phyloP scores from a whole-genome alignment of 805 yeast species.

The Suhomyces pyralidae region DNA sequence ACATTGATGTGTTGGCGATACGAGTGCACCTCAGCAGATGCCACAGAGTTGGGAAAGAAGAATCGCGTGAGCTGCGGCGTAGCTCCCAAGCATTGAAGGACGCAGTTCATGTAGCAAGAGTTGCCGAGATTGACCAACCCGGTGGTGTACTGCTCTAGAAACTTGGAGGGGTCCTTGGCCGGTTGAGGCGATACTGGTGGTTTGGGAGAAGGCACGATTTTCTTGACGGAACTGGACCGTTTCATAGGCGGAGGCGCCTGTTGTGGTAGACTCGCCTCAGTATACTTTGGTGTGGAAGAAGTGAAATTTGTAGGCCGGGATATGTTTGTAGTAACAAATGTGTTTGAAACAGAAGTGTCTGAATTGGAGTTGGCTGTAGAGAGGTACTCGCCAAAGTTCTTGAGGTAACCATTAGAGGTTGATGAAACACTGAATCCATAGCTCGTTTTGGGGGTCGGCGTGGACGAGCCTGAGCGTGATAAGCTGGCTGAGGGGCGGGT shows the following conservation, averaged over 20 bases:
- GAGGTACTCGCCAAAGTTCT: constrained; percentile 26
- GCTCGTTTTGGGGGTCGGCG: neutral
- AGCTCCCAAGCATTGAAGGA: constrained; percentile 80
- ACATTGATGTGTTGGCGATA: constrained; percentile 69
- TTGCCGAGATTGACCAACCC: constrained; percentile 85
- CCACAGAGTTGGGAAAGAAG: constrained; percentile 40
- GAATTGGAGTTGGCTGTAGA: constrained; percentile 23
- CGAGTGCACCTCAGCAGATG: constrained; percentile 33
- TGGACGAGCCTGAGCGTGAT: constrained; percentile 11
- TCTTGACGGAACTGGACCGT: constrained; percentile 2
- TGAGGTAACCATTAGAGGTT: constrained; percentile 18
- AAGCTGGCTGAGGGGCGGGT: constrained; percentile 19
- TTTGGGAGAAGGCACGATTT: neutral
- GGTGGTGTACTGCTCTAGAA: constrained; percentile 42
- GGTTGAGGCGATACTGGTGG: neutral
- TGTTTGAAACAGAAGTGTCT: constrained; percentile 17
- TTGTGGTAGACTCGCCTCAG: neutral
- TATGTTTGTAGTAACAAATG: constrained; percentile 5
- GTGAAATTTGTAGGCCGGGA: constrained; percentile 2
- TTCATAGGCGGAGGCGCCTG: neutral
- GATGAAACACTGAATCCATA: neutral
- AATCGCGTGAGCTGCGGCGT: constrained; percentile 62
- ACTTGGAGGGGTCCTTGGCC: constrained; percentile 1
- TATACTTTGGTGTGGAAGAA: neutral
- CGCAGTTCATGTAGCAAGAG: constrained; percentile 90